A percentile compares a stretch with the other conserved stretches of the same genome.
phyloP scores from a whole-genome alignment of 371 early-diverging fungal genomes.

The Apophysomyces variabilis region DNA sequence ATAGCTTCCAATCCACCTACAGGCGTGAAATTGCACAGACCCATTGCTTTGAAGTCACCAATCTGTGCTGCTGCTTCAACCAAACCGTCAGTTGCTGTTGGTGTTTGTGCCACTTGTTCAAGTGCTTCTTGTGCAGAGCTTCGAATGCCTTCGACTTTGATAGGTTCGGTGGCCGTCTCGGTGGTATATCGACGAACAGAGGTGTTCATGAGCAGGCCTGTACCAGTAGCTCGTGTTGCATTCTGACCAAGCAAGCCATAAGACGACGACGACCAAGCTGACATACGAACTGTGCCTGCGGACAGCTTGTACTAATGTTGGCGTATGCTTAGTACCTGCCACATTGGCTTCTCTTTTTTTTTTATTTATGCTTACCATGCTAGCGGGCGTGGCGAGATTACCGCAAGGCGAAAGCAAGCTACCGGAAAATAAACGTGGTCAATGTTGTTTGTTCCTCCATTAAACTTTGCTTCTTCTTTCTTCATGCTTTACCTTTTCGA shows the following conservation, averaged over 20 bases:
- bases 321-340: not conserved
- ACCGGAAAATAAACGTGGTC: not conserved
- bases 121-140: constrained; percentile 25
- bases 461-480: too few species aligned
- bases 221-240: not conserved
- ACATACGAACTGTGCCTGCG: not conserved
- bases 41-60: constrained; percentile 82
- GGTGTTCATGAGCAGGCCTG: constrained; percentile 2
- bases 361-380: constrained; percentile 1
- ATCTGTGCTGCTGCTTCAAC: constrained; percentile 63
- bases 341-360: not conserved
- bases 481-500: not conserved
- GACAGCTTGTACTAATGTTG: not conserved
- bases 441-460: not conserved
- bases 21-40: constrained; percentile 78
- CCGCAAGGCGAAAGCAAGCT: constrained; percentile 6
- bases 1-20: constrained; percentile 76
- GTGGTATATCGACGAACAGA: constrained; percentile 3
- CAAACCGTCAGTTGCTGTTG: constrained; percentile 46
- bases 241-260: not conserved
- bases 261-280: not conserved
- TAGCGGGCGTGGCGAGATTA: constrained; percentile 1
- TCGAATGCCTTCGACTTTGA: not conserved
- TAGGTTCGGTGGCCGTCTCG: not conserved
- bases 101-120: constrained; percentile 35